These are phyloP conservation scores for Cubamyces sp. DNA, from an alignment of 768 basidiomycete species.

Conservation along the genomic window DNA sequence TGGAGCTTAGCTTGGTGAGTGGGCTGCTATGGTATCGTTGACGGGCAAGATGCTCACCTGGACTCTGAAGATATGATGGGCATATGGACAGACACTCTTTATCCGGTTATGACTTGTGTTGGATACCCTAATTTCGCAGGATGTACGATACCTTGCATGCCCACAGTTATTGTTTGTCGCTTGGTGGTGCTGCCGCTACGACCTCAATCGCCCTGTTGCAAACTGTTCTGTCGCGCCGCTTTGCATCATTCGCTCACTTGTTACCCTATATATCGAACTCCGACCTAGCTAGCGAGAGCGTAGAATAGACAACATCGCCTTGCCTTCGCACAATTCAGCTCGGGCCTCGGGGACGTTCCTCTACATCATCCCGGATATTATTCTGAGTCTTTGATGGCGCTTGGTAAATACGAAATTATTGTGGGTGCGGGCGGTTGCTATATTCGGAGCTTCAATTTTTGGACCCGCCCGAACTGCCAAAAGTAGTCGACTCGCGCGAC, in stretches of 20 bases:
- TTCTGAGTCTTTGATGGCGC: background rate
- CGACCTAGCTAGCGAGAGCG: no score
- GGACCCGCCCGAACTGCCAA: background rate
- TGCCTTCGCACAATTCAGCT: no score
- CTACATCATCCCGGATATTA: no score
- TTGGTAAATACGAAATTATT: background rate
- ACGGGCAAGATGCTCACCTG: background rate
- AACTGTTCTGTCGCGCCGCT: no score
- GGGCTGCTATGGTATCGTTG: background rate
- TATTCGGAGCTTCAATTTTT: conserved; percentile 7
- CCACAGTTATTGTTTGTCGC: background rate
- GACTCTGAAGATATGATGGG: conserved; percentile 23
- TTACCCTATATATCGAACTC: background rate
- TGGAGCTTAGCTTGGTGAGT: conserved; percentile 90
- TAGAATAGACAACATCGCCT: no score
- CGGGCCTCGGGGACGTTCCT: no score
- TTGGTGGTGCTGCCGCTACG: background rate
- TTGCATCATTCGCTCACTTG: background rate
- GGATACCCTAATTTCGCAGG: conserved; percentile 25
- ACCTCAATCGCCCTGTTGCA: no score
- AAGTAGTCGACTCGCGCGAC: background rate
- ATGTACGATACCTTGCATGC: conserved; percentile 22
- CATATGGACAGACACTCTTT: background rate
- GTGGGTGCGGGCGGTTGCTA: background rate
- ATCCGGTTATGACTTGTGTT: conserved; percentile 7